These are phyloP conservation scores for Fusarium verticillioides DNA, from an alignment of 2,329 filamentous ascomycete species.

Conservation along the genomic window DNA sequence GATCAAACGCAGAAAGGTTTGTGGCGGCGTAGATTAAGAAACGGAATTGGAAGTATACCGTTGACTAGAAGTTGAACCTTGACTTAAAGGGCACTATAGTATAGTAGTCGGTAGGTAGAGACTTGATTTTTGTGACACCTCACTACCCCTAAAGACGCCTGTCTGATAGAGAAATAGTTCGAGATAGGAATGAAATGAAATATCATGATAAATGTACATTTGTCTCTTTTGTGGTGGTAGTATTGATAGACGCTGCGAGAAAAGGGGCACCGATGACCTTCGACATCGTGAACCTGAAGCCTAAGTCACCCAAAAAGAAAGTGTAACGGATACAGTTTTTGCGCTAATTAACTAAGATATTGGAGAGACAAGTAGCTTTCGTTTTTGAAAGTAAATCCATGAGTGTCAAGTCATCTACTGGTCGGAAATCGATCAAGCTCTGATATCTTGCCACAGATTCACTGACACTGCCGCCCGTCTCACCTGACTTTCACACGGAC, in stretches of 20 bases:
- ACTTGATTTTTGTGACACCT: neutral
- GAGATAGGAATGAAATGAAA: neutral
- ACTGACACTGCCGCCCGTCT: neutral
- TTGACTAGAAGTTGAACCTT: neutral
- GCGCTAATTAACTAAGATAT: neutral
- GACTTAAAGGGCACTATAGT: no score
- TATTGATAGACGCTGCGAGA: neutral
- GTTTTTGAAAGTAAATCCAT: neutral
- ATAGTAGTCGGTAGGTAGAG: neutral
- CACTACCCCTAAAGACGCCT: neutral
- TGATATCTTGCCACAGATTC: neutral
- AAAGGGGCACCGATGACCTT: neutral
- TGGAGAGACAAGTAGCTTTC: neutral
- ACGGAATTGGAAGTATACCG: neutral
- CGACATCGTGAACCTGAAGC: neutral
- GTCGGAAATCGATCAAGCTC: neutral
- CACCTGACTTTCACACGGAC: neutral
- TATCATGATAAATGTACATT: neutral
- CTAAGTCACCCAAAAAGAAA: neutral
- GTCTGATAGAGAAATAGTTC: accelerated
- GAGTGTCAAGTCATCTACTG: neutral
- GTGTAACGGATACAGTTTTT: neutral
- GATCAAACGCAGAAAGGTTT: neutral
- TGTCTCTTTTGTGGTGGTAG: neutral
- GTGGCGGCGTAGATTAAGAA: neutral